Percentiles rank a stretch among this genome's conserved stretches.
phyloP scores from a whole-genome alignment of 2,329 filamentous ascomycete genomes.

The Aspergillus proliferans region DNA sequence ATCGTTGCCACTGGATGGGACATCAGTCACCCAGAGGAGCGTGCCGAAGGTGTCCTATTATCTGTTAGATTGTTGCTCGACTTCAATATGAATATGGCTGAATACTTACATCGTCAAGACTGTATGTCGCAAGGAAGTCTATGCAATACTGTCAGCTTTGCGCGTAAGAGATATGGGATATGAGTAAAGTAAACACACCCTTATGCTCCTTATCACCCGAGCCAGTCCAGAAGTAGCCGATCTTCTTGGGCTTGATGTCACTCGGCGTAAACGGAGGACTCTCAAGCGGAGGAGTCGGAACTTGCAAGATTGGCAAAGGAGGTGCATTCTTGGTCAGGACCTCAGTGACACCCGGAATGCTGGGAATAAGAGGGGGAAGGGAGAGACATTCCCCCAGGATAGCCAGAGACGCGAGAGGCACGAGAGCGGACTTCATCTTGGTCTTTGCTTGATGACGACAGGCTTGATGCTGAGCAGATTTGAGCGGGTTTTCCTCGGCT shows the following conservation, averaged over 20 bases:
- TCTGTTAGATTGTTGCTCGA: constrained; percentile 1
- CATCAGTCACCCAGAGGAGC: constrained; percentile 53
- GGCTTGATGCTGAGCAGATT: constrained; percentile 10
- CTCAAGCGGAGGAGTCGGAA: constrained; percentile 53
- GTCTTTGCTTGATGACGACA: background rate
- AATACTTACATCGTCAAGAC: constrained; percentile 50
- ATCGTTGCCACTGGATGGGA: constrained; percentile 54
- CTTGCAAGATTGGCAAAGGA: constrained; percentile 53
- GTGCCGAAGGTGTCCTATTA: constrained; percentile 54
- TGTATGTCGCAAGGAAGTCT: constrained; percentile 54
- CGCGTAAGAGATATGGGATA: background rate
- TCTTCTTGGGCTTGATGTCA: constrained; percentile 58
- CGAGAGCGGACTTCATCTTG: constrained; percentile 15
- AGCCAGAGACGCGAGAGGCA: constrained; percentile 10
- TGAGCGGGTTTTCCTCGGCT: constrained; percentile 10
- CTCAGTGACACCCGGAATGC: constrained; percentile 55
- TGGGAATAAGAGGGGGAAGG: constrained; percentile 53
- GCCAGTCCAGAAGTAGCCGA: constrained; percentile 60
- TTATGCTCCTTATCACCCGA: constrained; percentile 55
- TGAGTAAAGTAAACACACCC: constrained; percentile 17
- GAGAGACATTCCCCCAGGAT: constrained; percentile 20
- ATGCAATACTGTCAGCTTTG: background rate
- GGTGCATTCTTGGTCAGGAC: constrained; percentile 46
- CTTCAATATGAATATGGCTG: background rate
- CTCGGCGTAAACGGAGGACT: constrained; percentile 49